Evolutionary conservation across 129 eudicot species (phyloP).

Genomic region (Arctium minus): DNA sequence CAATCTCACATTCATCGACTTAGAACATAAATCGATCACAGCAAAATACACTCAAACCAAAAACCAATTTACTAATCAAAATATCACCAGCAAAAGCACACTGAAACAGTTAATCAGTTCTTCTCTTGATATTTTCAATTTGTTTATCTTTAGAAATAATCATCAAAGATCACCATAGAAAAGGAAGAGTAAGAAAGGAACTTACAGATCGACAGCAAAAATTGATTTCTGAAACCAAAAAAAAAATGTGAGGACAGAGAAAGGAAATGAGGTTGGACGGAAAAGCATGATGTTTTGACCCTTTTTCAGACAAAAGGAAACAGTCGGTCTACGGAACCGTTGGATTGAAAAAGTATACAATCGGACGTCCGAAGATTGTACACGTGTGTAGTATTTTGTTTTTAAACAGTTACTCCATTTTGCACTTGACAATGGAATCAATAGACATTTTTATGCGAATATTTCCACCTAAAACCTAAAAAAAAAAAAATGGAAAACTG

Average conservation of each 20-base stretch:
- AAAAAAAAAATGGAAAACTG: too few relatives aligned
- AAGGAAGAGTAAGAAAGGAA: neutral
- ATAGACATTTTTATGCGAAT: neutral
- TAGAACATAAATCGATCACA: conserved; percentile 7
- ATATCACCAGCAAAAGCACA: neutral
- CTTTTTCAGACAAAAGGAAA: conserved; percentile 9
- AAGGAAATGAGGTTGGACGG: conserved; percentile 15
- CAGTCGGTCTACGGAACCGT: conserved; percentile 12
- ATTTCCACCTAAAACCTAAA: neutral
- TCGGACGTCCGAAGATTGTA: neutral
- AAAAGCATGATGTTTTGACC: conserved; percentile 12
- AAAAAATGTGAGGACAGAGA: neutral
- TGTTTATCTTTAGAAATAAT: neutral
- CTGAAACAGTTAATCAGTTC: neutral
- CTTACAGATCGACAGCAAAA: conserved; percentile 26
- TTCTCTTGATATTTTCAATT: neutral
- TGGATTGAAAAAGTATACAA: conserved; percentile 16
- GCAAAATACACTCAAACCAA: neutral
- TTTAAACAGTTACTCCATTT: neutral
- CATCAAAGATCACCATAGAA: neutral
- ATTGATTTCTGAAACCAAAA: conserved; percentile 10
- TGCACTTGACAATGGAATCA: conserved; percentile 1
- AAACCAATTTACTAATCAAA: neutral
- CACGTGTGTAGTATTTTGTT: conserved; percentile 17
- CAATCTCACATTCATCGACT: conserved; percentile 10